Evolutionary conservation across 371 early-diverging fungal genomes (phyloP), one percentile per base, ranked within the genome.

Genomic region (Mycotypha africana): DNA sequence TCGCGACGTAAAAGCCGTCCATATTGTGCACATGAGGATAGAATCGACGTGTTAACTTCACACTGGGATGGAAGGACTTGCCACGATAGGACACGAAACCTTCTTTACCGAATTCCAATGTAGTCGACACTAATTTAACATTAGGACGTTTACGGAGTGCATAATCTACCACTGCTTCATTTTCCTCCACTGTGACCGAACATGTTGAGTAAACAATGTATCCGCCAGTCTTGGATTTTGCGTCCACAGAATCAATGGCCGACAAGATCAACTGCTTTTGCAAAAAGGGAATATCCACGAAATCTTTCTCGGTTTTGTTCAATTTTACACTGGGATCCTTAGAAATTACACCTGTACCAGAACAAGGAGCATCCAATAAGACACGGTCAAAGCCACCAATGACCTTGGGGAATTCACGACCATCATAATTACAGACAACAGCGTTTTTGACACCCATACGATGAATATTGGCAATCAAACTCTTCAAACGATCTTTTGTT

Each of bases 1-100:
- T 99, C 34, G 97, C 94, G 19, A 99, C 96, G 68, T 81, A 99
- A 85, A 99, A 99, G 44, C 99, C 99, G 72, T 99, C 99, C 97
- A 98, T 97, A 70, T 99, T 99, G 70, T 99, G 95, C 20, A 93
- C 86, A 67, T 99, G 99, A 25, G 99, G 98, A 72, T 98, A 99
- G 76, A 90, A 93, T 48, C 99, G 82, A 44, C 93, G 80, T 0
- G 98, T 91, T 46, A 91, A 63, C 25, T 78, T 78, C 45, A 99
- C 49, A 15, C 86, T 79, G 8, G 86, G 85, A 62, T 95, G 91
- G 87, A 96, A 99, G 3, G 60, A 55, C 51, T 89, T 88, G 41
- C 94, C 97, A 32, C 93, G 84, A 74, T 82, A 96, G 33, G 65
- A 72, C 8, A 78, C 78, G 56, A 93, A 95, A 6, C 96, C 98